phyloP scores from a whole-genome alignment of 1,284 basidiomycete species.

The Boletus smithii region DNA sequence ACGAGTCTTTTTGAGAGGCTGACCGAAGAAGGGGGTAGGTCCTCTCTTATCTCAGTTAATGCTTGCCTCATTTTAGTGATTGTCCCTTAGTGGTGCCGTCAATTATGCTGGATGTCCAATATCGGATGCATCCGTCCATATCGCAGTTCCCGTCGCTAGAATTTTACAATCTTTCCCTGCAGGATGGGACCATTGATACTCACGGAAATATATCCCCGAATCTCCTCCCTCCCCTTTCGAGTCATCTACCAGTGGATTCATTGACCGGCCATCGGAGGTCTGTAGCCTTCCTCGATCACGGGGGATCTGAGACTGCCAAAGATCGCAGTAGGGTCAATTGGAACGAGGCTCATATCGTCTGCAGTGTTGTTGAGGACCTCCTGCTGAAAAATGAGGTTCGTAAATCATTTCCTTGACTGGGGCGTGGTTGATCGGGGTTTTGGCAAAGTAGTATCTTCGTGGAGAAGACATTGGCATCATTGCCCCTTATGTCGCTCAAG shows the following conservation, averaged over 20 bases:
- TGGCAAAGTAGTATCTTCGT: slow-evolving; percentile 55
- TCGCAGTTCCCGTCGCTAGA: slow-evolving; percentile 81
- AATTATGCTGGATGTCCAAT: slow-evolving; percentile 89
- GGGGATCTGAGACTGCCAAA: slow-evolving; percentile 59
- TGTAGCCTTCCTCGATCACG: slow-evolving; percentile 80
- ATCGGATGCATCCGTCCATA: slow-evolving; percentile 92
- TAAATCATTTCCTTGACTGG: slow-evolving; percentile 13
- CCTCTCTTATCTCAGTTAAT: slow-evolving; percentile 5
- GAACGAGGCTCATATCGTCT: slow-evolving; percentile 75
- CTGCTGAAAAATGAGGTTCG: slow-evolving; percentile 68
- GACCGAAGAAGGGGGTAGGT: slow-evolving; percentile 72
- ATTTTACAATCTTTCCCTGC: slow-evolving; percentile 74
- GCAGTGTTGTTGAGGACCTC: slow-evolving; percentile 75
- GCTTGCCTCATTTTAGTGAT: slow-evolving; percentile 18
- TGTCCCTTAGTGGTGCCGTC: slow-evolving; percentile 61
- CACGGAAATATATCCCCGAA: slow-evolving; percentile 51
- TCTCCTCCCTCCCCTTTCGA: slow-evolving; percentile 59
- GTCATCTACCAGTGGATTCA: slow-evolving; percentile 42
- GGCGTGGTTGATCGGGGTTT: slow-evolving; percentile 16
- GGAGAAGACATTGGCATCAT: slow-evolving; percentile 84
- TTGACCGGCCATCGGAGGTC: slow-evolving; percentile 41
- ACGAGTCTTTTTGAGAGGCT: slow-evolving; percentile 88
- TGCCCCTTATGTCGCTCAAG: slow-evolving; percentile 83
- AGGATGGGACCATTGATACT: slow-evolving; percentile 68
- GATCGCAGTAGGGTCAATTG: slow-evolving; percentile 72